Evolutionary conservation across 139 green algal species (phyloP).

Genomic region (Asterochloris erici): DNA sequence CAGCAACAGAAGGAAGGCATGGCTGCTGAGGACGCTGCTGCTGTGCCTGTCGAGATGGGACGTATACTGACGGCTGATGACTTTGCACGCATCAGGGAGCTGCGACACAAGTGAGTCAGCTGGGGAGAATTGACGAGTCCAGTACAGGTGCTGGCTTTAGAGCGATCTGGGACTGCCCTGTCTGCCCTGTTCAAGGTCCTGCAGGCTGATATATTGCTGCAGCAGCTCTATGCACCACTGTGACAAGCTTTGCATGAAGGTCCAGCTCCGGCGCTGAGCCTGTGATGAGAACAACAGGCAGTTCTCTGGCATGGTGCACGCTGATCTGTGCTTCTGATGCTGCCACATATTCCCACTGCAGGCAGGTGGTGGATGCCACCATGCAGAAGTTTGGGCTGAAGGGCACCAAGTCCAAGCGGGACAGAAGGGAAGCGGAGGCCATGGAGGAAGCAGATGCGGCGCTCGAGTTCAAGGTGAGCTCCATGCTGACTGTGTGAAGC

Average conservation of each 20-base stretch:
- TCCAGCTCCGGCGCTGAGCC: too few relatives aligned
- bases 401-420: slow-evolving; percentile 43
- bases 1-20: background rate
- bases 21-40: background rate
- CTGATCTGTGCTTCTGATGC: too few relatives aligned
- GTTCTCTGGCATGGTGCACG: too few relatives aligned
- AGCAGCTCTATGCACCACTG: too few relatives aligned
- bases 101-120: slow-evolving; percentile 19
- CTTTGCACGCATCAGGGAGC: slow-evolving; percentile 74
- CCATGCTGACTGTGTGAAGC: background rate
- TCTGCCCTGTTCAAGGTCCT: too few relatives aligned
- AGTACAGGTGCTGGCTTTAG: too few relatives aligned
- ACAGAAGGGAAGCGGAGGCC: slow-evolving; percentile 44
- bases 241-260: too few relatives aligned
- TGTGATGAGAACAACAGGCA: too few relatives aligned
- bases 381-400: slow-evolving; percentile 86
- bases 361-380: slow-evolving; percentile 57
- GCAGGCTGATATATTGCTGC: too few relatives aligned
- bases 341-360: background rate
- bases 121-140: too few relatives aligned
- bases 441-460: slow-evolving; percentile 76
- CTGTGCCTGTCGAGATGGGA: slow-evolving; percentile 56
- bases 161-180: too few relatives aligned
- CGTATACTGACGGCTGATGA: slow-evolving; percentile 82
- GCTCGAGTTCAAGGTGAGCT: slow-evolving; percentile 41